These are phyloP conservation scores for Kodamaea derodonti DNA, from an alignment of 1,139 yeast species.

Conservation along the genomic window DNA sequence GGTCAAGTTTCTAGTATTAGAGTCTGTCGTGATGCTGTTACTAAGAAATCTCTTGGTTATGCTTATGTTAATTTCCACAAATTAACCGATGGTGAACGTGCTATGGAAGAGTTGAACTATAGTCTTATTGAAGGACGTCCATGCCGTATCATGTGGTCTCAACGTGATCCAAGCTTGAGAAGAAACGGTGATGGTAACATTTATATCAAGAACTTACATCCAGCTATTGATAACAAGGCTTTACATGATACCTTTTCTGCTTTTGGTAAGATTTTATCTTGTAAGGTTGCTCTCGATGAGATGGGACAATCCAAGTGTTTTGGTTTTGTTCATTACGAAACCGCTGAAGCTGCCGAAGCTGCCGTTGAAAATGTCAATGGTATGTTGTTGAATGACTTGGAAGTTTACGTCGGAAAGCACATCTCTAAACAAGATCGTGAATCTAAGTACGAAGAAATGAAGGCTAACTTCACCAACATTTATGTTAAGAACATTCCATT, in stretches of 20 bases:
- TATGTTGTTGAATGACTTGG: constrained; percentile 95
- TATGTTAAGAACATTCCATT: constrained; percentile 85
- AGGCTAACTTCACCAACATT: constrained; percentile 92
- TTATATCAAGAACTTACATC: constrained; percentile 97
- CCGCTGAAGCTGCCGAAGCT: constrained; percentile 87
- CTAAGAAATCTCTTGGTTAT: constrained; percentile 96
- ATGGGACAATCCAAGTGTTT: constrained; percentile 91
- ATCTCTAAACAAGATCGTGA: constrained; percentile 92
- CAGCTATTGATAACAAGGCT: constrained; percentile 98
- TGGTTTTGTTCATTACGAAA: constrained; percentile 97
- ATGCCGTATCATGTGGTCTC: constrained; percentile 99
- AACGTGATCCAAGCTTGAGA: constrained; percentile 96
- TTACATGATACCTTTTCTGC: constrained; percentile 97
- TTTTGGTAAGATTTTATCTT: constrained; percentile 92
- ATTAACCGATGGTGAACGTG: constrained; percentile 87
- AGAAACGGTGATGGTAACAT: constrained; percentile 96
- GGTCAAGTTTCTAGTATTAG: constrained; percentile 97
- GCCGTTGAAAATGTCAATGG: constrained; percentile 98
- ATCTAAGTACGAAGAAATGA: constrained; percentile 86
- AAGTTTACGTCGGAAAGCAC: constrained; percentile 95
- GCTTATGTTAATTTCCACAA: constrained; percentile 97
- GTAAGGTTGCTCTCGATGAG: constrained; percentile 96
- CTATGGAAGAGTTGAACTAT: constrained; percentile 95
- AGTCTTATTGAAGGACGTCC: constrained; percentile 91
- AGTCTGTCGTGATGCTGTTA: constrained; percentile 97